Base-by-base conservation (phyloP, 306 rosid genomes). In the Acacia acuminata region DNA sequence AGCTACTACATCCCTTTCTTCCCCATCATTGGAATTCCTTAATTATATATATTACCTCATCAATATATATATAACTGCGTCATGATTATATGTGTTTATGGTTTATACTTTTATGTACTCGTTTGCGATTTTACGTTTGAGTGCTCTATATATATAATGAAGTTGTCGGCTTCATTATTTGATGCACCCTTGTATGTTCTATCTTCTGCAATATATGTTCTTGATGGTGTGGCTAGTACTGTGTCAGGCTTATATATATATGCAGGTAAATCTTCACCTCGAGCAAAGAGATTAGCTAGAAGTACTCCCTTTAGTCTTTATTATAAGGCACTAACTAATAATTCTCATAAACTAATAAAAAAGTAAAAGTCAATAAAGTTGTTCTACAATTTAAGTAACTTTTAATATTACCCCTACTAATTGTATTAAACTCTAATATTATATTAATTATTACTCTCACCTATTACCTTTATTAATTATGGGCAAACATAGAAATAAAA, bases 21-120 rank as follows among this genome's bases (percentile, higher is more conserved):
- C 79, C 98, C 99, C 40, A 96, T 96, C 72, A 93, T 92, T 66
- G 99, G 99, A 79, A 89, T 96, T 53, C 99, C 99, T 22, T 58
- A 24, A 22, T 55, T 8, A 20, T 36, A 36, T 36, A 36, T 36
- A 8, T 27, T n/a, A n/a, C 19, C 15, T 20, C 63, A 20, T 48
- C 53, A 14, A 13, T 4, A 20, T 2, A 17, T 15, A n/a, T 0
- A 22, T 5, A 20, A 20, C 8, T 10, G 34, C 24, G 67, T 60
- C 16, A 4, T 60, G 27, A 58, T 58, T 24, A 60, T 60, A 22
- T 24, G n/a, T n/a, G 63, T n/a, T 8, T n/a, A 0, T 56, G 42
- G 8, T 38, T 38, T 38, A 5, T 38, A 38, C 42, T 38, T 38
- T 5, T 47, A 47, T 47, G 67, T 60, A n/a, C 36, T 27, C 69